Conservation (phyloP, 2,329 filamentous ascomycete species). For the Phyllosticta citriasiana region DNA sequence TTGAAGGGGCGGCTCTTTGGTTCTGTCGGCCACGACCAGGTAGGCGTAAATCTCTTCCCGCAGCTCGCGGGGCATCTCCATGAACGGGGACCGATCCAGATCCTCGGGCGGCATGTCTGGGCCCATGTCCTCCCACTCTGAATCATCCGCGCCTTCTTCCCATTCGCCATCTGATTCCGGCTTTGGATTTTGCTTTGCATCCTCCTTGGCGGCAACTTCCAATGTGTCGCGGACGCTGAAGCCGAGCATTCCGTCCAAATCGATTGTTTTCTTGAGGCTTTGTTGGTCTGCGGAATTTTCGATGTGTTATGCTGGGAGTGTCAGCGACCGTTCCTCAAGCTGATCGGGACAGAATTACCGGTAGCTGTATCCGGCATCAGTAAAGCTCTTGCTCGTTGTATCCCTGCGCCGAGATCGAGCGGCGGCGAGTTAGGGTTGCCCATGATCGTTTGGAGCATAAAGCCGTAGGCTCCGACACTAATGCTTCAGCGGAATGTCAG, state of each 20-base stretch:
- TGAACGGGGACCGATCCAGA: neutral
- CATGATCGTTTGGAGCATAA: neutral
- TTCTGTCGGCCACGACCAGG: neutral
- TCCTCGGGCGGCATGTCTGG: neutral
- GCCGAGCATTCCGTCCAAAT: neutral
- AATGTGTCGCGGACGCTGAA: neutral
- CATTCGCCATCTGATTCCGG: neutral
- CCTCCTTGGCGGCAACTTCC: neutral
- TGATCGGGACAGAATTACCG: neutral
- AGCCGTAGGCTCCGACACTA: neutral
- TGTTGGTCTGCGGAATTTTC: neutral
- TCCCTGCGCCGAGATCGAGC: neutral
- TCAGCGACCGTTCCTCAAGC: no score
- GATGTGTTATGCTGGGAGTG: neutral
- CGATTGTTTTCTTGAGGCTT: neutral
- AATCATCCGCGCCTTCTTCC: neutral
- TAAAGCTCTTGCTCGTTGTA: neutral
- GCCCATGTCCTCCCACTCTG: neutral
- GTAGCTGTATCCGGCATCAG: slow-evolving; percentile 1
- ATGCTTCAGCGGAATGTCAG: neutral
- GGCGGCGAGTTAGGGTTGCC: neutral
- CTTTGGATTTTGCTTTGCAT: neutral
- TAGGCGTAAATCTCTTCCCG: neutral
- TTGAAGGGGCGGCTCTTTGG: neutral
- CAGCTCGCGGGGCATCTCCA: neutral